Evolutionary conservation across 169 alveolate genomes (phyloP), one percentile per base, ranked within the genome.

Genomic region (Plasmodium gonderi): DNA sequence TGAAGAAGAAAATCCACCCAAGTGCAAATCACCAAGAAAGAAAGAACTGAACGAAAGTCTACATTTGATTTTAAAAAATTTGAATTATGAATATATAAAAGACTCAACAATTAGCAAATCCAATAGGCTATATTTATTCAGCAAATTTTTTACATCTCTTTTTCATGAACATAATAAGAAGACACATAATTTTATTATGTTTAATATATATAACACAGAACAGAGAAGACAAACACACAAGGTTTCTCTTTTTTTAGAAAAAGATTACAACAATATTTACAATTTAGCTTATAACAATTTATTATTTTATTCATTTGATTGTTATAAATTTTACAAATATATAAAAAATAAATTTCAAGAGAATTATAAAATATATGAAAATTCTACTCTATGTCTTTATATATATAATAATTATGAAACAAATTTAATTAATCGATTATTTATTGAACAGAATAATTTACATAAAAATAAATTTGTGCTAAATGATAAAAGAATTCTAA

Each of bases 201-300:
- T 83, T 14, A 83, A 83, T 72, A 83, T 83, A 29, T 83, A 83
- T 12, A 83, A 83, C 26, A 83, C 77, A 20, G 92, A 83, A 23
- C 92, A 83, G 54, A 83, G 49, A 60, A 83, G 92, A 69, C 92
- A 83, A 20, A 83, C 92, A 26, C 92, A 83, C 40, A 83, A 83
- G 6, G 92, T 83, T 38, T 69, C 92, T 23, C 64, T 83, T 17
- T 69, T 83, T 60, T 38, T 49, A 40, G 92, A 83, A 60, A 83
- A 76, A 31, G 92, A 83, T 31, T 83, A 83, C 64, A 45, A 51
- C 60, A 69, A 83, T 36, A 72, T 83, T 23, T 83, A 47, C 64
- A 68, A 54, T 69, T 42, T 12, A 7, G 82, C 92, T 5, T 83
- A 83, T 29, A 83, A 83, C 26, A 83, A 83, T 31, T 83, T 83